Conservation (phyloP, 225 moss, liverwort and hornwort species). For the Neckera pumila region DNA sequence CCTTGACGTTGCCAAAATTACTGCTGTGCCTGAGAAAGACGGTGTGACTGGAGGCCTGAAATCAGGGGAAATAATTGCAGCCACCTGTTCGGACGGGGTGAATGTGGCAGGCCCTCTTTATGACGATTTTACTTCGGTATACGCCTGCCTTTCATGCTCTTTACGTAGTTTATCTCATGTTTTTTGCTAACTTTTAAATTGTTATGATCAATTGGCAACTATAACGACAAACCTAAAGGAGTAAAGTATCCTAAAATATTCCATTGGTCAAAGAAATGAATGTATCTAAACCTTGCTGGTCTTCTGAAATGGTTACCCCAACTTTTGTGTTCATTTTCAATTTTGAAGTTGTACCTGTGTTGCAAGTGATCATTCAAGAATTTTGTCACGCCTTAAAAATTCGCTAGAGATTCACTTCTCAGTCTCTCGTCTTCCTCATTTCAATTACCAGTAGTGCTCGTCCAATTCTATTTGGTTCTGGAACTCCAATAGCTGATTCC, state of each 20-base stretch:
- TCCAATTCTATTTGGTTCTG: neutral
- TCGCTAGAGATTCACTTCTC: neutral
- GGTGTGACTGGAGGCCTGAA: conserved; percentile 40
- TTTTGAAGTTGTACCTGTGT: neutral
- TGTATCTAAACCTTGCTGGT: neutral
- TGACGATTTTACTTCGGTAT: conserved; percentile 61
- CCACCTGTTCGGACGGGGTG: conserved; percentile 37
- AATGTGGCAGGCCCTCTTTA: conserved; percentile 50
- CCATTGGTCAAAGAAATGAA: no score
- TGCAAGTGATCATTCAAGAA: neutral
- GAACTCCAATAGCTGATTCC: neutral
- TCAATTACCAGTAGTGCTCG: neutral
- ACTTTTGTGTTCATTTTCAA: neutral
- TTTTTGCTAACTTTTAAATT: neutral
- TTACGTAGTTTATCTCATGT: neutral
- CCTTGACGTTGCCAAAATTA: conserved; percentile 40
- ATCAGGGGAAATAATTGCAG: conserved; percentile 27
- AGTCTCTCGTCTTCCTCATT: neutral
- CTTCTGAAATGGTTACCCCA: neutral
- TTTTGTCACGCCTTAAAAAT: neutral
- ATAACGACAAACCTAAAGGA: neutral
- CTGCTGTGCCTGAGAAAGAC: conserved; percentile 32
- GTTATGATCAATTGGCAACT: neutral
- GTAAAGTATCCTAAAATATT: neutral
- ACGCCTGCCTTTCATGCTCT: neutral